Percentiles rank a stretch among this genome's conserved stretches.
phyloP scores from a whole-genome alignment of 495 filamentous ascomycete species.

The Annulohypoxylon nitens region DNA sequence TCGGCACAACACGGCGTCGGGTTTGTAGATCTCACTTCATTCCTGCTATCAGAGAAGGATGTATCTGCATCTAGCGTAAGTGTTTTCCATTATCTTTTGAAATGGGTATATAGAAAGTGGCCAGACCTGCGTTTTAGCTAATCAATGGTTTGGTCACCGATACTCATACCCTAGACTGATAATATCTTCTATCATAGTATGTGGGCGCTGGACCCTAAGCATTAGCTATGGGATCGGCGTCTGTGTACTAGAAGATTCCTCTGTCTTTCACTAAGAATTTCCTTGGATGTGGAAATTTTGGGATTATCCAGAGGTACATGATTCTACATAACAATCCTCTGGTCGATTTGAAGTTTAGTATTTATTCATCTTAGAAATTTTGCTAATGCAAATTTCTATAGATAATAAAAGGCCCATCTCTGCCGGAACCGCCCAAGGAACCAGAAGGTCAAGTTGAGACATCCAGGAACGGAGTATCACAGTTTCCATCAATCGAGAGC shows the following conservation, averaged over 20 bases:
- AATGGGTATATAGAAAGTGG: slow-evolving; percentile 90
- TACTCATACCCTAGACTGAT: slow-evolving; percentile 90
- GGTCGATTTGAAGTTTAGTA: background rate
- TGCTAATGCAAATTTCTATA: slow-evolving; percentile 63
- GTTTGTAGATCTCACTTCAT: slow-evolving; percentile 82
- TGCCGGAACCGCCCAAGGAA: background rate
- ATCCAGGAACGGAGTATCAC: slow-evolving; percentile 7
- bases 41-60: slow-evolving; percentile 75
- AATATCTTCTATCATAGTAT: slow-evolving; percentile 51
- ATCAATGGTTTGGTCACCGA: slow-evolving; percentile 80
- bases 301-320: slow-evolving; percentile 75
- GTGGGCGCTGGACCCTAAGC: slow-evolving; percentile 32
- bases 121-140: slow-evolving; percentile 65
- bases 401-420: slow-evolving; percentile 24
- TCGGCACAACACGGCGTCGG: slow-evolving; percentile 72
- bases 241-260: slow-evolving; percentile 53
- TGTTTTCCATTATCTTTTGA: slow-evolving; percentile 28
- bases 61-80: slow-evolving; percentile 36
- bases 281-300: slow-evolving; percentile 63
- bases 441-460: background rate
- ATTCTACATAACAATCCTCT: background rate
- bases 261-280: slow-evolving; percentile 64
- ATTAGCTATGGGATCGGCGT: slow-evolving; percentile 50
- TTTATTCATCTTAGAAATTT: slow-evolving; percentile 48
- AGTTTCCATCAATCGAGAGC: slow-evolving; percentile 6